Evolutionary conservation across 1,139 yeast species (phyloP).

Genomic region (Yamadazyma epiphylla): DNA sequence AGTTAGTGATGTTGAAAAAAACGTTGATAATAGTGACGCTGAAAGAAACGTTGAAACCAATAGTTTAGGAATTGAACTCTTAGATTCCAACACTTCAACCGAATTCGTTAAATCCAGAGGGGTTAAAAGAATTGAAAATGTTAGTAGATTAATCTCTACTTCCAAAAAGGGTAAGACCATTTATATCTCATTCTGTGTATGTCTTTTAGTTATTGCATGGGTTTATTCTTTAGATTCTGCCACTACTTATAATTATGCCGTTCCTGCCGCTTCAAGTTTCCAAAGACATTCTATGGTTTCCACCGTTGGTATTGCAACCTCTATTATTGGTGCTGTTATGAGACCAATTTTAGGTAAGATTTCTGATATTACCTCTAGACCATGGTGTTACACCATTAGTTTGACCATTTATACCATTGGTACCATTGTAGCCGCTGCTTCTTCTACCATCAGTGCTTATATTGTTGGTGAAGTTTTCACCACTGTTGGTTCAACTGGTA

Average conservation of each 20-base stretch:
- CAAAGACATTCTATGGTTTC: slow-evolving; percentile 27
- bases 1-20: not conserved
- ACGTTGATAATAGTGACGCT: not conserved
- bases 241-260: slow-evolving; percentile 29
- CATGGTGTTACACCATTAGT: slow-evolving; percentile 18
- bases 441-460: slow-evolving; percentile 23
- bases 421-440: slow-evolving; percentile 22
- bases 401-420: slow-evolving; percentile 22
- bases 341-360: slow-evolving; percentile 26
- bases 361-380: slow-evolving; percentile 27
- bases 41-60: too few species aligned
- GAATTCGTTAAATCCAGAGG: slow-evolving; percentile 9
- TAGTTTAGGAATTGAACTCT: not conserved
- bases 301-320: slow-evolving; percentile 24
- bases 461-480: slow-evolving; percentile 24
- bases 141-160: slow-evolving; percentile 8
- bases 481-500: slow-evolving; percentile 21
- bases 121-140: slow-evolving; percentile 10
- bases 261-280: slow-evolving; percentile 24
- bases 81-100: slow-evolving; percentile 5
- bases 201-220: slow-evolving; percentile 31
- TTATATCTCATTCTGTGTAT: slow-evolving; percentile 5
- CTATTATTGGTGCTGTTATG: slow-evolving; percentile 22
- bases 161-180: slow-evolving; percentile 4
- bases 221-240: slow-evolving; percentile 29